Base-by-base conservation (phyloP, 2,329 filamentous ascomycete genomes). In the Fusarium nodosum region DNA sequence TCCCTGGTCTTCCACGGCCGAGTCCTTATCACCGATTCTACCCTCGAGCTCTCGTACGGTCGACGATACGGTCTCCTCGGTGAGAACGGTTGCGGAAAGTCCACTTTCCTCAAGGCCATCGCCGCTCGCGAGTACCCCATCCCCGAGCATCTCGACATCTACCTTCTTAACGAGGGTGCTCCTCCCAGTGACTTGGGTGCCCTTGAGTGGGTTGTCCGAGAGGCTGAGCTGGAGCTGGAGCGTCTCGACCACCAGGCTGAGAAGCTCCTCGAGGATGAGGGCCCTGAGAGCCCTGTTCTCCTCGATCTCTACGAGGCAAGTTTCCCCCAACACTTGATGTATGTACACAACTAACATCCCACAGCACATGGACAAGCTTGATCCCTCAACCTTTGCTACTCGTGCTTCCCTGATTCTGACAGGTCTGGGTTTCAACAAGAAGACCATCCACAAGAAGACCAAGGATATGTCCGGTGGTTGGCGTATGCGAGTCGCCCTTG, bases 391-490 rank as follows among this genome's bases (percentile, higher is more conserved):
- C 54, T 99, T 99, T 84, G 86, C 93, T 78, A 97, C 95, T 66
- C 93, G 96, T 79, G 96, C 96, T 66, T 97, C 95, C 58, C 90
- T 97, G 72, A 99, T 99, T 80, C 83, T 99, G 75, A 99, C 96
- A 58, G 96, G 96, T 94, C 92, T 99, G 63, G 96, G 96, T 73
- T 99, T 99, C 90, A 97, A 99, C 90, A 98, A 98, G 87, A 84
- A 83, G 75, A 99, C 97, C 59, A 98, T 99, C 79, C 86, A 97
- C 82, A 99, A 99, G 89, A 97, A 97, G 90, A 99, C 97, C 76
- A 99, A 98, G 89, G 97, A 99, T 82, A 99, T 99, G 97, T 99
- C 96, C 72, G 96, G 96, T 93, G 96, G 96, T 76, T 99, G 96
- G 96, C 91, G 95, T 87, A 99, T 99, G 96, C 93, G 97, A 88